Conservation (phyloP, 129 eudicot genomes). For the Solidago caesia region DNA sequence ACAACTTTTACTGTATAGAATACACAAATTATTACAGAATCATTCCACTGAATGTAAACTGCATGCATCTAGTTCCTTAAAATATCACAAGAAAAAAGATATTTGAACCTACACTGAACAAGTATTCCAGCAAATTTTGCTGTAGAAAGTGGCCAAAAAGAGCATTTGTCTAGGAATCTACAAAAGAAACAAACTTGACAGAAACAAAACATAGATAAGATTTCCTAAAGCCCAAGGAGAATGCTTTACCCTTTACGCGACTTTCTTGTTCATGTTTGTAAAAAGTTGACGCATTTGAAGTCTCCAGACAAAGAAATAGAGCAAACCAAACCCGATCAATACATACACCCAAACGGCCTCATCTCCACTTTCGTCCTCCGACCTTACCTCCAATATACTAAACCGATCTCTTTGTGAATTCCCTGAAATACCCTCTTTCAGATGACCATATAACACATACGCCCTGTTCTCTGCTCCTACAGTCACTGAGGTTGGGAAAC, state of each 20-base stretch:
- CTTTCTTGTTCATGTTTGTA: slow-evolving; percentile 68
- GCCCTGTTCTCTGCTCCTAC: slow-evolving; percentile 78
- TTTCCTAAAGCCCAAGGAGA: background rate
- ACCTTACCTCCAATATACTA: slow-evolving; percentile 59
- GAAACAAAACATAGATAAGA: background rate
- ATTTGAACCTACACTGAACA: background rate
- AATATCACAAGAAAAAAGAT: background rate
- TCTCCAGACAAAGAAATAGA: slow-evolving; percentile 73
- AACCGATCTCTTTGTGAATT: slow-evolving; percentile 59
- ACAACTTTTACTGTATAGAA: background rate
- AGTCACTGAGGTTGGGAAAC: slow-evolving; percentile 60
- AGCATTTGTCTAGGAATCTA: background rate
- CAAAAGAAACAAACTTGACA: background rate
- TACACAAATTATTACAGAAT: background rate
- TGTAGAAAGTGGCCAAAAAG: background rate
- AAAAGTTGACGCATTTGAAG: slow-evolving; percentile 79
- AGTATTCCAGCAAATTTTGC: background rate
- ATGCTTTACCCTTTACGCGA: slow-evolving; percentile 27
- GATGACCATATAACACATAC: slow-evolving; percentile 81
- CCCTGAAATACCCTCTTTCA: slow-evolving; percentile 63
- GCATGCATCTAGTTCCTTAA: background rate
- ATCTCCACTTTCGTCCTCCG: slow-evolving; percentile 54
- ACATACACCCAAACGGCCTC: slow-evolving; percentile 68
- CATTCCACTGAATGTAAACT: background rate
- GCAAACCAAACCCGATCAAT: slow-evolving; percentile 75